Evolutionary conservation across 306 rosid species (phyloP), one percentile per base, ranked within the genome.

Genomic region (Vigna nakashimae): DNA sequence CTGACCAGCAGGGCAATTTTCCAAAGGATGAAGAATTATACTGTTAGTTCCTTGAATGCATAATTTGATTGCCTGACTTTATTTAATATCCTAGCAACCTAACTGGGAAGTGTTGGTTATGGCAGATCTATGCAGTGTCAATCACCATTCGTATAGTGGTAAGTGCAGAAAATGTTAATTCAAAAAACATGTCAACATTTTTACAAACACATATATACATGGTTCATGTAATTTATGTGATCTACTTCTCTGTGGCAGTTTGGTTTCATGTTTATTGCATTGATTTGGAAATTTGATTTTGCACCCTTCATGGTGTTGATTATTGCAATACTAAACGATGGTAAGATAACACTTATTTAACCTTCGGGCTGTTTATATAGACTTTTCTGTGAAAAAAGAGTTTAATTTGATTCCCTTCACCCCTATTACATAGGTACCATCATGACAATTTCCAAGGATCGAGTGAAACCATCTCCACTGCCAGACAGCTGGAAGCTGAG

Each of bases 131-230:
- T 83, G 99, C 99, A 15, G 99, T 95, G 86, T 95, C 98, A 69
- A 95, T 95, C 82, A 95, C 99, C 79, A 95, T 95, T 40, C 95
- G 99, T 85, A 95, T 95, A 81, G 99, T 95, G 97, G 99, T 95
- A 87, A 82, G 92, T 89, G 56, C 74, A 66, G 52, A 59, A 68
- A 56, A 34, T 17, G 28, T 64, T 55, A 49, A 6, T 59, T 17
- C 16, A 60, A 56, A 69, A 22, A 16, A n/a, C 43, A 45, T 32
- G n/a, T 32, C 52, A 42, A 74, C 83, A 24, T 60, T 56, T 51
- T 32, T 8, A 40, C 45, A 8, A 0, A 11, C 32, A 5, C 63
- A 75, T 42, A 55, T 13, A 11, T 51, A n/a, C 63, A 18, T 3
- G 18, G 73, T 22, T 71, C 82, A 67, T 63, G 49, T 60, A 68